Evolutionary conservation across 1,284 basidiomycete species (phyloP).

Genomic region (Hortiboletus rubellus): DNA sequence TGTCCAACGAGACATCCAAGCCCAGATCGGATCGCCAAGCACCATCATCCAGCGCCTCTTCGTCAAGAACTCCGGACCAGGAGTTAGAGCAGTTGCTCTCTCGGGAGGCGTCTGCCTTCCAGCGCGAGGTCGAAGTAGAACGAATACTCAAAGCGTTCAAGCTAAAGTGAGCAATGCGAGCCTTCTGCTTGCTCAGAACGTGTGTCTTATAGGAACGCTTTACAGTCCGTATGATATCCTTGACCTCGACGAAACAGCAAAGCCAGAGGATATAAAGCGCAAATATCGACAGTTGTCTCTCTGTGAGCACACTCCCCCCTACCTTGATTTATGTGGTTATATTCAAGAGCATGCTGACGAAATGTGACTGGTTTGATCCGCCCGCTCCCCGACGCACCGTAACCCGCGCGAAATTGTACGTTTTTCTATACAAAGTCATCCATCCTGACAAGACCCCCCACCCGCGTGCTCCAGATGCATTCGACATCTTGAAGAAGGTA

Average conservation of each 20-base stretch:
- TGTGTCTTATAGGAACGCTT: slow-evolving; percentile 1
- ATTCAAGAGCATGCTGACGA: slow-evolving; percentile 27
- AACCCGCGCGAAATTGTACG: slow-evolving; percentile 36
- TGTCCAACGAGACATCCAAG: slow-evolving; percentile 17
- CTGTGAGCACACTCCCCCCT: slow-evolving; percentile 50
- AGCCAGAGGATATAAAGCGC: slow-evolving; percentile 74
- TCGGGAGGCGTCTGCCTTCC: slow-evolving; percentile 78
- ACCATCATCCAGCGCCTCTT: slow-evolving; percentile 35
- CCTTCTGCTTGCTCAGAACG: neutral
- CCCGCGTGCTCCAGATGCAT: slow-evolving; percentile 76
- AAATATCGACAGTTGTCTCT: slow-evolving; percentile 79
- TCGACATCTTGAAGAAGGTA: slow-evolving; percentile 83
- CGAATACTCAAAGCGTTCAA: slow-evolving; percentile 83
- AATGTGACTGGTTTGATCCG: slow-evolving; percentile 10
- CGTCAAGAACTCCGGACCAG: slow-evolving; percentile 34
- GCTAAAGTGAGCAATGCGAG: slow-evolving; percentile 59
- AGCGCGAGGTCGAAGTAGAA: slow-evolving; percentile 82
- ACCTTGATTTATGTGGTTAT: slow-evolving; percentile 2
- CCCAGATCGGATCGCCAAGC: neutral
- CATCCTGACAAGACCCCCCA: slow-evolving; percentile 85
- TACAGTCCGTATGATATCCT: slow-evolving; percentile 76
- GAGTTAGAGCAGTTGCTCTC: slow-evolving; percentile 75
- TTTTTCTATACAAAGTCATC: slow-evolving; percentile 62
- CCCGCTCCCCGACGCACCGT: neutral
- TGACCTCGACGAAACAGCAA: slow-evolving; percentile 62